Evolutionary conservation across 345 rosid genomes (phyloP).

Genomic region (Balakata baccata): DNA sequence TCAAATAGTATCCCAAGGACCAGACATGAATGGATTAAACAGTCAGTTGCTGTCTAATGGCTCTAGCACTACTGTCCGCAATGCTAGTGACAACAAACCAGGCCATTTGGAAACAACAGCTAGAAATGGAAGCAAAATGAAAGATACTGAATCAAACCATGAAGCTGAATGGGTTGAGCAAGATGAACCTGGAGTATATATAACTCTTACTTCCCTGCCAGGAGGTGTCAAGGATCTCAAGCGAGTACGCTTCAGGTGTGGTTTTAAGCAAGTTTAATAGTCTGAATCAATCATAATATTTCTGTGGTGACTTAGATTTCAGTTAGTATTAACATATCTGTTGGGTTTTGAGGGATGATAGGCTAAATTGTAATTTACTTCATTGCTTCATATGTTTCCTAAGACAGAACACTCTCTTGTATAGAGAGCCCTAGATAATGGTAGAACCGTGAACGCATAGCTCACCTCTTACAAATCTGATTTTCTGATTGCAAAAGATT

Average conservation of each 20-base stretch:
- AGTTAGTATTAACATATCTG: no score
- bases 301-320: slow-evolving; percentile 4
- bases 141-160: slow-evolving; percentile 59
- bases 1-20: slow-evolving; percentile 22
- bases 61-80: slow-evolving; percentile 42
- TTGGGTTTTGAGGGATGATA: no score
- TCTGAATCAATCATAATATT: background rate
- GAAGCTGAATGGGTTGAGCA: slow-evolving; percentile 96
- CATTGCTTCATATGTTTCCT: background rate
- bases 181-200: slow-evolving; percentile 95
- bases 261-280: background rate
- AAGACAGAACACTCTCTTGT: no score
- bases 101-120: slow-evolving; percentile 53
- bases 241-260: slow-evolving; percentile 97
- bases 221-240: slow-evolving; percentile 93
- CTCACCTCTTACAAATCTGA: no score
- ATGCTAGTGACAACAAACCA: slow-evolving; percentile 46
- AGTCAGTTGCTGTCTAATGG: slow-evolving; percentile 48
- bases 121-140: slow-evolving; percentile 56
- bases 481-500: no score
- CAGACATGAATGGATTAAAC: slow-evolving; percentile 22
- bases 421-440: no score
- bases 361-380: no score
- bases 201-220: slow-evolving; percentile 78
- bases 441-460: no score